Percentiles rank a stretch among this genome's conserved stretches.
These are phyloP conservation scores for Salinomyces thailandicus DNA, from an alignment of 2,329 filamentous ascomycete species.

Conservation along the genomic window DNA sequence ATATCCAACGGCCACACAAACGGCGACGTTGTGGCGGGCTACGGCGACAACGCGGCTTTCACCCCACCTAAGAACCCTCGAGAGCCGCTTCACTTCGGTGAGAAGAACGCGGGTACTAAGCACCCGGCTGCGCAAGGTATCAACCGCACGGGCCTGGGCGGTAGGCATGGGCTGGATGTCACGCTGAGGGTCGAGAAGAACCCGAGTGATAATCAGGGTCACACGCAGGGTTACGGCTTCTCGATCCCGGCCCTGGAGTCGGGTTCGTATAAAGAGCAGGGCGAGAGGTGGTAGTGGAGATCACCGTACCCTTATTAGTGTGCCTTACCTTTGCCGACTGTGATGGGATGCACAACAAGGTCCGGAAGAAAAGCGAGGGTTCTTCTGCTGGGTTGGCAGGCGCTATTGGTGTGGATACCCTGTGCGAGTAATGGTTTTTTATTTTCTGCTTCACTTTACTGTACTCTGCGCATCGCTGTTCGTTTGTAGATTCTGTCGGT, in stretches of 20 bases:
- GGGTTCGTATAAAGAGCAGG: slow-evolving; percentile 16
- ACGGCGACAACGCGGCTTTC: slow-evolving; percentile 12
- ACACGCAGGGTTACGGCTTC: slow-evolving; percentile 42
- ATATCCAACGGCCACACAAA: slow-evolving; percentile 20
- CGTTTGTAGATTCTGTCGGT: too few species aligned
- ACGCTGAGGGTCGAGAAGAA: slow-evolving; percentile 39
- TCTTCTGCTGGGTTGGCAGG: background rate
- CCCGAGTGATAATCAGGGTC: slow-evolving; percentile 32
- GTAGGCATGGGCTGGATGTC: slow-evolving; percentile 37
- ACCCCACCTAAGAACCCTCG: slow-evolving; percentile 47
- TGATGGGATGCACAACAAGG: background rate
- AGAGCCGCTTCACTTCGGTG: slow-evolving; percentile 61
- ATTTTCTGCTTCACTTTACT: background rate
- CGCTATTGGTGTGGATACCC: slow-evolving; percentile 1
- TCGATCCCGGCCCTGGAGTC: slow-evolving; percentile 35
- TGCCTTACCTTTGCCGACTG: background rate
- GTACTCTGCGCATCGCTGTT: too few species aligned
- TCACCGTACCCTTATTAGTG: background rate
- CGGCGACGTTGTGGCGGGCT: slow-evolving; percentile 12
- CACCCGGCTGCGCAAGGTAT: slow-evolving; percentile 58
- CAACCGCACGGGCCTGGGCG: slow-evolving; percentile 32
- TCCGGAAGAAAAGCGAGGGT: background rate
- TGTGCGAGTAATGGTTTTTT: slow-evolving; percentile 1
- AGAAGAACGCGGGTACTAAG: slow-evolving; percentile 63
- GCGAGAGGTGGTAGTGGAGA: slow-evolving; percentile 16